Conservation (phyloP, 192 early-diverging fungal species). For the Anaeromyces robustus region DNA sequence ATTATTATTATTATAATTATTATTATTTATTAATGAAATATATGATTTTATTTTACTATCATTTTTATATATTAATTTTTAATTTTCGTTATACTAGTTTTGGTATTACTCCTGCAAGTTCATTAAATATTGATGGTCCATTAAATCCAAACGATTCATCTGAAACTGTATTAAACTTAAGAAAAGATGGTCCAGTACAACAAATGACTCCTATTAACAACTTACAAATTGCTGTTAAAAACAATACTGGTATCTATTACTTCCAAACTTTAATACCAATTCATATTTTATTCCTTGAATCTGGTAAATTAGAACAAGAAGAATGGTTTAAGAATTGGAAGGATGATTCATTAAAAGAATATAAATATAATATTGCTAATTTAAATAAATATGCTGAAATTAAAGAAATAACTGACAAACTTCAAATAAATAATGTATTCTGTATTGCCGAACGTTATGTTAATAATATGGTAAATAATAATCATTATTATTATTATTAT, state of each 20-base stretch:
- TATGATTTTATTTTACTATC: too few species aligned
- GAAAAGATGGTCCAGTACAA: slow-evolving; percentile 8
- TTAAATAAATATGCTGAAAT: slow-evolving; percentile 17
- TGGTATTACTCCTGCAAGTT: slow-evolving; percentile 21
- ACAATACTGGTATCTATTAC: slow-evolving; percentile 28
- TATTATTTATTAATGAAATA: too few species aligned
- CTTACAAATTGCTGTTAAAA: slow-evolving; percentile 37
- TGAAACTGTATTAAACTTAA: slow-evolving; percentile 8
- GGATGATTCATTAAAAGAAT: slow-evolving; percentile 3
- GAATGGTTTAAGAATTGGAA: slow-evolving; percentile 36
- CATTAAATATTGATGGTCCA: slow-evolving; percentile 15
- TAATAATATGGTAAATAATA: slow-evolving; percentile 20
- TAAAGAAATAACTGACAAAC: slow-evolving; percentile 31
- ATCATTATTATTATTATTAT: neutral
- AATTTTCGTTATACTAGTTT: too few species aligned
- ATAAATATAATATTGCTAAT: slow-evolving; percentile 13
- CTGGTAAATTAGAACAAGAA: slow-evolving; percentile 23
- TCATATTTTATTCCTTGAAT: slow-evolving; percentile 34
- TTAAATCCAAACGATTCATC: slow-evolving; percentile 11
- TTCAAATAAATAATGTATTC: slow-evolving; percentile 41
- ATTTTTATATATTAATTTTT: too few species aligned
- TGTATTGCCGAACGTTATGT: slow-evolving; percentile 42
- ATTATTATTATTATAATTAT: too few species aligned
- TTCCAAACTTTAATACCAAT: slow-evolving; percentile 31
- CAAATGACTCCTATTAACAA: slow-evolving; percentile 20